These are phyloP conservation scores for Chlamydomonas sphaeroides DNA, from an alignment of 139 green algal species.

Conservation along the genomic window DNA sequence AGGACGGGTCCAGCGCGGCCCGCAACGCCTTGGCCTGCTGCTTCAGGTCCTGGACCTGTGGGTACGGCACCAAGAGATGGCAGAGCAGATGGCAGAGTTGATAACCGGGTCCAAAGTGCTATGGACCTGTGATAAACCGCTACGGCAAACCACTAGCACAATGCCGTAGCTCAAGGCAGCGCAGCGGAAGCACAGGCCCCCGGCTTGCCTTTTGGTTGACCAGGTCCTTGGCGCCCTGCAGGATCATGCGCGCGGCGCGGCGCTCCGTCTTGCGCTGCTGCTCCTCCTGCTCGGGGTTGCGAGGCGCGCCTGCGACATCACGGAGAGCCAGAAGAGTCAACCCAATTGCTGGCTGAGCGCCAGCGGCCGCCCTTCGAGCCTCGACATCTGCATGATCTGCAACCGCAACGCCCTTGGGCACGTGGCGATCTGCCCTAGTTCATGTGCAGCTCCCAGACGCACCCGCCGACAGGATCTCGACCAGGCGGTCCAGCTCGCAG, in stretches of 20 bases:
- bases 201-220: slow-evolving; percentile 52
- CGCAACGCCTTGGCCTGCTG: slow-evolving; percentile 45
- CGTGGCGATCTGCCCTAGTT: background rate
- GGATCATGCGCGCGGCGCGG: slow-evolving; percentile 58
- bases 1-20: slow-evolving; percentile 13
- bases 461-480: slow-evolving; percentile 48
- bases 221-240: slow-evolving; percentile 58
- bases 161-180: no score
- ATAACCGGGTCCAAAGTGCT: no score
- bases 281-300: slow-evolving; percentile 19
- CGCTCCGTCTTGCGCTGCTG: slow-evolving; percentile 43
- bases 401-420: no score
- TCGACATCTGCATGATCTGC: no score
- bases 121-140: no score
- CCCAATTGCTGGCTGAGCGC: no score
- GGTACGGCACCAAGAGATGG: no score
- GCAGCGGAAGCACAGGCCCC: no score
- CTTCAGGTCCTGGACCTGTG: slow-evolving; percentile 31
- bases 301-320: background rate
- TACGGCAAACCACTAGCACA: no score
- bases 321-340: no score
- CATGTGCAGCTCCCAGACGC: background rate
- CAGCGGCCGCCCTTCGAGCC: no score
- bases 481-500: slow-evolving; percentile 52
- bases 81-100: no score